Evolutionary conservation across 2,329 filamentous ascomycete genomes (phyloP), one percentile per base, ranked within the genome.

Genomic region (Fusarium compactum): DNA sequence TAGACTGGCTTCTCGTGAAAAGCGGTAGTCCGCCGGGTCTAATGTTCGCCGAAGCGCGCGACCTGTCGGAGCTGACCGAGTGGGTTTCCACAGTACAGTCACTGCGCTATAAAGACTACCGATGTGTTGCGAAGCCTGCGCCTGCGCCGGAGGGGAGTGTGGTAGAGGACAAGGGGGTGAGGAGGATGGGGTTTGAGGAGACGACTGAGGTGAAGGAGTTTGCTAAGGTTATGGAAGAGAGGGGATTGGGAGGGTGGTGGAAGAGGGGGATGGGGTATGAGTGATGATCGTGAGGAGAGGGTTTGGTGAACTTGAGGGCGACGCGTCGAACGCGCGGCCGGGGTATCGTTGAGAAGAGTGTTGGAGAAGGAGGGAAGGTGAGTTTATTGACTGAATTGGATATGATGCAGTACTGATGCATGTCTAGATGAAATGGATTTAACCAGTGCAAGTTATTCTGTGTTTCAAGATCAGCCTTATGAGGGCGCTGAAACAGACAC

Each of bases 91-190:
- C 82, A 3, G 91, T 93, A 4, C 87, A 91, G 59, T 84, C 84
- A 27, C 79, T 93, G 44, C 84, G 90, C 9, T 93, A 93, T 79
- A 93, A 93, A 71, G 91, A 93, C 77, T 93, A 90, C 56, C 88
- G 91, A 67, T 85, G 92, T 48, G 86, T 85, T 10, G 82, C 89
- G 12, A 85, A 76, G 6, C 70, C 69, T 6, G 71, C 75, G 25
- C 43, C 48, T 53, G 50, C 24, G 6, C 9, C 7, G 14, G 50
- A 53, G 34, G 34, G 22, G 12, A 38, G 47, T 38, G 45, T 20
- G 20, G 59, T 58, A 8, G 43, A 64, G 44, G 52, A 32, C 0
- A 22, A 34, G 61, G 24, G 14, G 12, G 61, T 32, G 47, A 8
- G 38, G 55, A 38, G 56, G 67, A 54, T 32, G 11, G 81, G 80